Conservation (phyloP, 352 stramenopile species). For the Globisporangium cystogenes region DNA sequence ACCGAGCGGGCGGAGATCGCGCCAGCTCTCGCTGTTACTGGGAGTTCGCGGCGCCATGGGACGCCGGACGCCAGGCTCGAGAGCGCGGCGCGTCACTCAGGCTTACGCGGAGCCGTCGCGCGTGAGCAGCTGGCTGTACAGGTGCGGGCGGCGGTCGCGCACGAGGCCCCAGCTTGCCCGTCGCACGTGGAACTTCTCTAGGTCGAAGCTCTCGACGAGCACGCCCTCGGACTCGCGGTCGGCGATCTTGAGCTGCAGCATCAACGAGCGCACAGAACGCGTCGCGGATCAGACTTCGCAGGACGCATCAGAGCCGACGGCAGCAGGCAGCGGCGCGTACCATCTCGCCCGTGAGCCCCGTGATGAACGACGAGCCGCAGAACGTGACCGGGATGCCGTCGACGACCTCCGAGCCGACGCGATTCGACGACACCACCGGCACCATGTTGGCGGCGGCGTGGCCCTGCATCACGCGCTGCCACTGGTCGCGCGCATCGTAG, state of each 20-base stretch:
- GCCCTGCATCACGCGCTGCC: constrained; percentile 90
- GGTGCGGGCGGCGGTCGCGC: constrained; percentile 78
- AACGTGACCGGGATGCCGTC: constrained; percentile 87
- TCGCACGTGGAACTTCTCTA: constrained; percentile 83
- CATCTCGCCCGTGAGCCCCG: constrained; percentile 88
- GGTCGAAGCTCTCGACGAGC: constrained; percentile 79
- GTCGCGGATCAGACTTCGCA: not conserved
- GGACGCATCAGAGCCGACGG: not conserved
- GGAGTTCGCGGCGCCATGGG: no score
- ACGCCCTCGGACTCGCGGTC: constrained; percentile 86
- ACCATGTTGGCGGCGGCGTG: constrained; percentile 88
- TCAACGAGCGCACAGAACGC: constrained; percentile 8
- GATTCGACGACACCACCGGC: constrained; percentile 89
- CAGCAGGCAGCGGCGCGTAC: constrained; percentile 16
- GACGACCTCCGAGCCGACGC: constrained; percentile 77
- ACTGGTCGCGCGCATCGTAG: constrained; percentile 86
- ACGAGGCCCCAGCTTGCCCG: constrained; percentile 85
- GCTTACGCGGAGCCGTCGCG: constrained; percentile 49
- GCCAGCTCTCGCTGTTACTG: no score
- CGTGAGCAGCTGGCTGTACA: constrained; percentile 79
- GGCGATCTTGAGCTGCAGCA: constrained; percentile 74
- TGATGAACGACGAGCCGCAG: constrained; percentile 91
- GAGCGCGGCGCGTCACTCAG: not conserved
- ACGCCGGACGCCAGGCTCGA: no score
- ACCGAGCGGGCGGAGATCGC: not conserved